Percentiles rank a stretch among this genome's conserved stretches.
These are phyloP conservation scores for Ogataea hybrid DNA, from an alignment of 1,139 yeast genomes.

Conservation along the genomic window DNA sequence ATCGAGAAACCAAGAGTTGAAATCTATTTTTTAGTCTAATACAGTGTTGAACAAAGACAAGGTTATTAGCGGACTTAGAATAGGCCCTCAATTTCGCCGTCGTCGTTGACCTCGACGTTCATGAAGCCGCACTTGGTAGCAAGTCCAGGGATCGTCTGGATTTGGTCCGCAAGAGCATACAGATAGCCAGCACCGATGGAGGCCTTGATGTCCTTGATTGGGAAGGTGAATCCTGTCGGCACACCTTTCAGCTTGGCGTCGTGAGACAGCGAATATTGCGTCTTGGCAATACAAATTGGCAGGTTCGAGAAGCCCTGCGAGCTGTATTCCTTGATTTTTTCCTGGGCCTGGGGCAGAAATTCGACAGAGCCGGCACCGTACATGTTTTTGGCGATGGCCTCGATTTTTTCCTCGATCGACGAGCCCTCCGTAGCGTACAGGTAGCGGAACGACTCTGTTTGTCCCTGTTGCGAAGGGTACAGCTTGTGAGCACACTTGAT, in stretches of 20 bases:
- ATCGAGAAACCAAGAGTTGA: slow-evolving; percentile 8
- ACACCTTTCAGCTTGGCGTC: slow-evolving; percentile 94
- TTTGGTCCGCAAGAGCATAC: slow-evolving; percentile 95
- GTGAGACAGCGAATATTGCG: slow-evolving; percentile 94
- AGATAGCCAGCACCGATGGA: slow-evolving; percentile 97
- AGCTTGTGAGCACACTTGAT: slow-evolving; percentile 61
- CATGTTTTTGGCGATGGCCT: slow-evolving; percentile 82
- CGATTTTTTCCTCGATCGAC: slow-evolving; percentile 79
- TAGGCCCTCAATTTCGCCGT: slow-evolving; percentile 94
- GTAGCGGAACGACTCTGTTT: slow-evolving; percentile 45
- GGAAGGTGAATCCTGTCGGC: slow-evolving; percentile 91
- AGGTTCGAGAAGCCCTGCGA: slow-evolving; percentile 88
- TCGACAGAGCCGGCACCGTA: slow-evolving; percentile 93
- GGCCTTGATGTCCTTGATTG: slow-evolving; percentile 91
- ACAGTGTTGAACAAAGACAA: slow-evolving; percentile 14
- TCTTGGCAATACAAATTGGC: slow-evolving; percentile 97
- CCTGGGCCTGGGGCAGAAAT: slow-evolving; percentile 78
- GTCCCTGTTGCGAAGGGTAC: slow-evolving; percentile 33
- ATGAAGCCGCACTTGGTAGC: slow-evolving; percentile 97
- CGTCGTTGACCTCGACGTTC: slow-evolving; percentile 92
- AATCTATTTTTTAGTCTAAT: slow-evolving; percentile 11
- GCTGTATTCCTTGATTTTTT: slow-evolving; percentile 81
- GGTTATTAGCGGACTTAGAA: slow-evolving; percentile 44
- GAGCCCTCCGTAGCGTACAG: slow-evolving; percentile 68
- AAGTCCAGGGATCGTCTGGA: slow-evolving; percentile 96